Percentiles rank a stretch among this genome's conserved stretches.
Evolutionary conservation across 2,329 filamentous ascomycete genomes (phyloP).

Genomic region (Arthroderma sp.): DNA sequence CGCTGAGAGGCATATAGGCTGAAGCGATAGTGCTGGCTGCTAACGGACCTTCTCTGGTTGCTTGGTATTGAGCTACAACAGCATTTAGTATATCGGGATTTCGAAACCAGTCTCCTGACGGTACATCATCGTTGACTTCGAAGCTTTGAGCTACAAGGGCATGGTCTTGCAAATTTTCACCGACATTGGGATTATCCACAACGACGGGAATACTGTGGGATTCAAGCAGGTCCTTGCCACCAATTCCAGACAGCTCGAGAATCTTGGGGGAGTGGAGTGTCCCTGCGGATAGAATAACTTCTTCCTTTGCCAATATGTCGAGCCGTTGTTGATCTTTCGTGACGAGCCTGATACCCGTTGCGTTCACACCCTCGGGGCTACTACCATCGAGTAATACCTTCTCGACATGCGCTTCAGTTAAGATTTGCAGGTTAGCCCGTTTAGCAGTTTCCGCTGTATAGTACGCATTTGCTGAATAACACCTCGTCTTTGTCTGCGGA

Average conservation of each 20-base stretch:
- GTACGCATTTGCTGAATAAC: not conserved
- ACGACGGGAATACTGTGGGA: not conserved
- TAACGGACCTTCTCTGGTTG: not conserved
- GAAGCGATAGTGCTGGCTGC: not conserved
- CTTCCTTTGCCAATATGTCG: conserved; percentile 5
- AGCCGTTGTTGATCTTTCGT: too few species aligned
- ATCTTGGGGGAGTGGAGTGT: conserved; percentile 60
- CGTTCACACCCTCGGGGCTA: not conserved
- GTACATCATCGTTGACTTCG: conserved; percentile 17
- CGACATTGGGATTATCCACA: conserved; percentile 27
- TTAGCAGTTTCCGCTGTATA: too few species aligned
- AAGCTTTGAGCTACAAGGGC: conserved; percentile 14
- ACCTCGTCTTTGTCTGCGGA: conserved; percentile 12
- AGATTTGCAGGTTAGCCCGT: not conserved
- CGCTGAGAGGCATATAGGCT: not conserved
- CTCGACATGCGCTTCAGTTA: conserved; percentile 1
- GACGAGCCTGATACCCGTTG: not conserved
- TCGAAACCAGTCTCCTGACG: conserved; percentile 10
- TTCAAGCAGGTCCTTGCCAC: conserved; percentile 15
- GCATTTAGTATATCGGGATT: not conserved
- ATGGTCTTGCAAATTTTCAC: conserved; percentile 4
- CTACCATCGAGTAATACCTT: not conserved
- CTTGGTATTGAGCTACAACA: not conserved
- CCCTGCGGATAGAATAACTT: conserved; percentile 57
- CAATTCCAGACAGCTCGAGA: conserved; percentile 36